A percentile compares a stretch with the other conserved stretches of the same genome.
These are phyloP conservation scores for Globisporangium cylindrosporum DNA, from an alignment of 352 stramenopile genomes.

Conservation along the genomic window DNA sequence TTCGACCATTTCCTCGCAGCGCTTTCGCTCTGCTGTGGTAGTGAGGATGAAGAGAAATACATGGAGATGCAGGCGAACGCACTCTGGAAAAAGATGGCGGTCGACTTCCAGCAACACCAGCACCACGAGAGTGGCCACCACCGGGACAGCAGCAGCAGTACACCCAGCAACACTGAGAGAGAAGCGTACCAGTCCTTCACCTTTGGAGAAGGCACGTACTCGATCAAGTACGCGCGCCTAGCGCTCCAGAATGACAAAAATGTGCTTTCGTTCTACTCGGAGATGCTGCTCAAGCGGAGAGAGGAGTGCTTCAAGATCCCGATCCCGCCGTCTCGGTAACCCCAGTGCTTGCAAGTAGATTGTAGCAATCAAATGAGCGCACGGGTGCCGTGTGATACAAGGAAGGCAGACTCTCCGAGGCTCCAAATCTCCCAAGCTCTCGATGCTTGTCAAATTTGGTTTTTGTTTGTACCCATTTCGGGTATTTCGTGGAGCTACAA, in stretches of 20 bases:
- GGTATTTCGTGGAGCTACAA: background rate
- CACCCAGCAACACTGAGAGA: constrained; percentile 11
- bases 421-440: background rate
- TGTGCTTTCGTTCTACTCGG: constrained; percentile 39
- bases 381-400: background rate
- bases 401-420: background rate
- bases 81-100: constrained; percentile 24
- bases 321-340: constrained; percentile 20
- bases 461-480: background rate
- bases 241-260: constrained; percentile 36
- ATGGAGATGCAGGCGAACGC: constrained; percentile 21
- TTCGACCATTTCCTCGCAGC: constrained; percentile 21
- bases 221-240: constrained; percentile 35
- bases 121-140: constrained; percentile 17
- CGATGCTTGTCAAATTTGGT: background rate
- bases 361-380: background rate
- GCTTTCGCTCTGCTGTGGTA: constrained; percentile 40
- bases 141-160: constrained; percentile 14
- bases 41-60: constrained; percentile 37
- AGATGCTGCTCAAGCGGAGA: constrained; percentile 42
- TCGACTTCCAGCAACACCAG: constrained; percentile 6
- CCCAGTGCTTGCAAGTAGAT: background rate
- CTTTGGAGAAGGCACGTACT: constrained; percentile 28
- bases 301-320: constrained; percentile 42
- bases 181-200: constrained; percentile 28